Percentiles rank a stretch among this genome's conserved stretches.
Evolutionary conservation across 768 basidiomycete species (phyloP).

Genomic region (Brasilioporus rufonigricans): DNA sequence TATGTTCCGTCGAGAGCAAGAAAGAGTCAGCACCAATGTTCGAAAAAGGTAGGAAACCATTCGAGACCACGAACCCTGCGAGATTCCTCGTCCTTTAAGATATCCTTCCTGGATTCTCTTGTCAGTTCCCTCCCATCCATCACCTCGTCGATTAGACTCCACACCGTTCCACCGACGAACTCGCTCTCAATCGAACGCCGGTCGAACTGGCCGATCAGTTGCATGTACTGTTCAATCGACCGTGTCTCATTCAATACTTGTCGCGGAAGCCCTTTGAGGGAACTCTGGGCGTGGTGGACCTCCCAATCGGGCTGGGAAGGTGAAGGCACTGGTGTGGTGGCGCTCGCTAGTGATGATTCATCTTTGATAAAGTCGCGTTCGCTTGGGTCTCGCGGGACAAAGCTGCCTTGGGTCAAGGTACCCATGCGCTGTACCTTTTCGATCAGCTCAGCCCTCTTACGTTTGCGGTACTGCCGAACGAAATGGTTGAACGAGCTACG

Average conservation of each 20-base stretch:
- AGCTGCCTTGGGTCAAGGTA: slow-evolving; percentile 1
- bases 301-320: slow-evolving; percentile 7
- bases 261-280: slow-evolving; percentile 39
- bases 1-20: slow-evolving; percentile 7
- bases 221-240: slow-evolving; percentile 42
- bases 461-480: slow-evolving; percentile 43
- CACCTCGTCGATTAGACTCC: slow-evolving; percentile 39
- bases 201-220: slow-evolving; percentile 26
- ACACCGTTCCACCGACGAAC: slow-evolving; percentile 23
- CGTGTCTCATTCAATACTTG: slow-evolving; percentile 38
- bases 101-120: slow-evolving; percentile 37
- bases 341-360: neutral
- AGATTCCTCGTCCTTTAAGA: slow-evolving; percentile 42
- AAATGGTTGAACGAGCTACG: slow-evolving; percentile 44
- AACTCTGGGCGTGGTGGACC: slow-evolving; percentile 22
- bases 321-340: neutral
- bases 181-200: slow-evolving; percentile 3
- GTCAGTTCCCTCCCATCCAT: slow-evolving; percentile 33
- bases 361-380: neutral
- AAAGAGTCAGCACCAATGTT: neutral
- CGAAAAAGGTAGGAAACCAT: neutral
- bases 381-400: neutral
- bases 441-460: slow-evolving; percentile 13
- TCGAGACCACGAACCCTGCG: slow-evolving; percentile 40
- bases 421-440: slow-evolving; percentile 10